Evolutionary conservation across 2,329 filamentous ascomycete genomes (phyloP), one percentile per base, ranked within the genome.

Genomic region (Sporothrix globosa): DNA sequence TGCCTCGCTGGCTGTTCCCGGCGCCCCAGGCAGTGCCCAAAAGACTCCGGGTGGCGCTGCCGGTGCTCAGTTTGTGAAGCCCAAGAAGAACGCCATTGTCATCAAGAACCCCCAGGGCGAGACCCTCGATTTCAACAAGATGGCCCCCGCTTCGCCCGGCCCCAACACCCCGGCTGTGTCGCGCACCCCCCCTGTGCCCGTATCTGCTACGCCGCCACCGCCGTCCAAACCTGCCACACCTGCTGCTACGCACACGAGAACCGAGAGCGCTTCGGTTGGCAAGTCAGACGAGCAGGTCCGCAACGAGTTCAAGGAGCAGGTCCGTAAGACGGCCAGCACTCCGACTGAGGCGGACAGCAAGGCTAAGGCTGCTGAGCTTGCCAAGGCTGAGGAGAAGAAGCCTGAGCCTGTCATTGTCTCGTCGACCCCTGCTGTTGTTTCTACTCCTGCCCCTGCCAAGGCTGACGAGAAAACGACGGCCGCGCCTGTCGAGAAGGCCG

Each of bases 51-150:
- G 79, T 2, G 78, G 86, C n/a, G 80, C 80, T 72, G 77, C 81
- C 2, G 80, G 81, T 17, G 81, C 80, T 52, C 80, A 79, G 71
- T 86, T 86, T 71, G 78, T 82, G 78, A 87, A 84, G 76, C 83
- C 82, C 24, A 84, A 84, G 78, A 92, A 91, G 84, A 93, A 88
- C 63, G 89, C 89, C 66, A 91, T 97, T 74, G 85, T 89, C 65
- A 97, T 97, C 83, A 96, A 93, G 84, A 92, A 93, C 76, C 86
- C 90, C 41, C 86, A 90, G 70, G 94, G 93, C 73, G 92, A 96
- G 77, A 87, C 89, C 41, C 83, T 97, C 14, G 89, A 93, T 75
- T 86, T 84, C 82, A 92, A 83, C 78, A 87, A 81, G 69, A 81
- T 87, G 78, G 79, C 86, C 0, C 86, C 87, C 3, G 81, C 84